Conservation (phyloP, 495 filamentous ascomycete genomes). For the Rhypophila decipiens region DNA sequence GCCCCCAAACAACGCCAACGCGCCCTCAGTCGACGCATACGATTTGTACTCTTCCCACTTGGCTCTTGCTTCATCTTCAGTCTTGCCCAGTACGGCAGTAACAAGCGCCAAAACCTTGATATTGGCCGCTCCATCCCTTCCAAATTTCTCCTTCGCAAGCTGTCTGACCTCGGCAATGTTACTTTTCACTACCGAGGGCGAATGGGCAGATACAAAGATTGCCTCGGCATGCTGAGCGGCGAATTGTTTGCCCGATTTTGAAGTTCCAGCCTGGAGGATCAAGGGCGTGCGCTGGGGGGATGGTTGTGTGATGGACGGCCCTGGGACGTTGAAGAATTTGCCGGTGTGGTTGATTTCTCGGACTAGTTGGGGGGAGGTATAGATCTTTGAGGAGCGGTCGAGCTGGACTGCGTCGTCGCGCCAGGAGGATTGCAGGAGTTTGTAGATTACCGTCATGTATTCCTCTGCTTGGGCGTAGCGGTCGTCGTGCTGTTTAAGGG, state of each 20-base stretch:
- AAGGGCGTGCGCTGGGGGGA: slow-evolving; percentile 61
- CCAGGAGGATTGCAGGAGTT: slow-evolving; percentile 65
- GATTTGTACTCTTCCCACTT: slow-evolving; percentile 44
- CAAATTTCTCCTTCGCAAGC: slow-evolving; percentile 36
- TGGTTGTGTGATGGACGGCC: slow-evolving; percentile 58
- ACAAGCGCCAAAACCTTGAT: slow-evolving; percentile 50
- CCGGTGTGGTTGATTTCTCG: slow-evolving; percentile 61
- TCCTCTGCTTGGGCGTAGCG: slow-evolving; percentile 62
- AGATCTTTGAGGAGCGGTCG: slow-evolving; percentile 49
- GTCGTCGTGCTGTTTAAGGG: slow-evolving; percentile 50
- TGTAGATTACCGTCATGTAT: slow-evolving; percentile 64
- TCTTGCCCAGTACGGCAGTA: slow-evolving; percentile 44
- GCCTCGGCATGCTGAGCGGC: slow-evolving; percentile 58
- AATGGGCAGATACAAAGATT: slow-evolving; percentile 47
- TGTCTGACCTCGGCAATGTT: slow-evolving; percentile 47
- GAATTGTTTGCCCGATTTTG: slow-evolving; percentile 56
- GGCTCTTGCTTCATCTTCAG: slow-evolving; percentile 46
- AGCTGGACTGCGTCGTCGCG: slow-evolving; percentile 57
- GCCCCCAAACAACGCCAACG: slow-evolving; percentile 53
- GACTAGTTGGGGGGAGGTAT: slow-evolving; percentile 53
- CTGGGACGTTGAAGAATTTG: slow-evolving; percentile 59
- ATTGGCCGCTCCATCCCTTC: slow-evolving; percentile 39
- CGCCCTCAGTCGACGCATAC: slow-evolving; percentile 53
- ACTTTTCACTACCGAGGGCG: slow-evolving; percentile 34
- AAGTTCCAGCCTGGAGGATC: slow-evolving; percentile 60